Conservation (phyloP, 768 basidiomycete genomes). For the Lactarius pseudohatsudake region DNA sequence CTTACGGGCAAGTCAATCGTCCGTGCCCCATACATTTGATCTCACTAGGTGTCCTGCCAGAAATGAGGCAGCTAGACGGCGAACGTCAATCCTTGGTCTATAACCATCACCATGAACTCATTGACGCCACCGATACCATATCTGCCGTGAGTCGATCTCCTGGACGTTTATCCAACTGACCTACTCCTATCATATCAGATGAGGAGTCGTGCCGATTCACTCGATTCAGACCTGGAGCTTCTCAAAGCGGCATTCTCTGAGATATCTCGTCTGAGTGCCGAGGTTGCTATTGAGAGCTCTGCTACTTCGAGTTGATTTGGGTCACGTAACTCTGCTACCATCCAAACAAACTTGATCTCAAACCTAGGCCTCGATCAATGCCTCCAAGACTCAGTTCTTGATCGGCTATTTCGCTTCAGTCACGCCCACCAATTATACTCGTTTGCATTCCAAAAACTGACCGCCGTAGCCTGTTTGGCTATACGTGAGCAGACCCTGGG, state of each 20-base stretch:
- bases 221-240: slow-evolving; percentile 81
- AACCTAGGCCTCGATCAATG: too few species aligned
- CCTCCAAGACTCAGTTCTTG: neutral
- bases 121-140: slow-evolving; percentile 91
- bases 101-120: slow-evolving; percentile 93
- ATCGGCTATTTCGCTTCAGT: slow-evolving; percentile 1
- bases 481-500: neutral
- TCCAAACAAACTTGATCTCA: neutral
- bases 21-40: neutral
- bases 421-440: neutral
- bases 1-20: slow-evolving; percentile 50
- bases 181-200: slow-evolving; percentile 52
- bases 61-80: slow-evolving; percentile 83
- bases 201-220: slow-evolving; percentile 82
- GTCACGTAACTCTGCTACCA: too few species aligned
- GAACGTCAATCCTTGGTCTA: slow-evolving; percentile 91
- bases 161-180: neutral
- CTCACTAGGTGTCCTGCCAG: slow-evolving; percentile 39
- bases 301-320: slow-evolving; percentile 7
- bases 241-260: slow-evolving; percentile 82
- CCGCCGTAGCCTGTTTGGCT: slow-evolving; percentile 21
- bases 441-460: slow-evolving; percentile 11
- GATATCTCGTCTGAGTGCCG: slow-evolving; percentile 74
- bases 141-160: slow-evolving; percentile 55
- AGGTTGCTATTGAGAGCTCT: slow-evolving; percentile 53